phyloP scores from a whole-genome alignment of 345 rosid species.

The Clausena lansium region DNA sequence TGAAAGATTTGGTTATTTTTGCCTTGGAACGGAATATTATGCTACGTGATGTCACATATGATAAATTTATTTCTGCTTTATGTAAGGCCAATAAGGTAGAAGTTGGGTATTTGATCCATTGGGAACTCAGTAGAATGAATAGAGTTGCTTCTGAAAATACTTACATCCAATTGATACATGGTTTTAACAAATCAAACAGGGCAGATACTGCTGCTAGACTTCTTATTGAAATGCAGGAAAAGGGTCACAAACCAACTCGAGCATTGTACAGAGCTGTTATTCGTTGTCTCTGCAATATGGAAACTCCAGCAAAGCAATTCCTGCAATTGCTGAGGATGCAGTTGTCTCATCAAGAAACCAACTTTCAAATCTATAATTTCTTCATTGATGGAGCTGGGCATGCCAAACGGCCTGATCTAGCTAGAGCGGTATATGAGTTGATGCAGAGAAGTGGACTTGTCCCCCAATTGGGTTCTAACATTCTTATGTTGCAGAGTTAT shows the following conservation, averaged over 20 bases:
- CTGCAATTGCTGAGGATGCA: constrained; percentile 51
- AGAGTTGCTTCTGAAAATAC: constrained; percentile 20
- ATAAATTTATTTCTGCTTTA: constrained; percentile 55
- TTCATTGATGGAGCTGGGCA: constrained; percentile 80
- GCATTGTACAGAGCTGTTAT: constrained; percentile 52
- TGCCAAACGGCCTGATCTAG: constrained; percentile 64
- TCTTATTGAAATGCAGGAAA: constrained; percentile 72
- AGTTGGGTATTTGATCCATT: constrained; percentile 56
- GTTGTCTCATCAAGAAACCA: constrained; percentile 39
- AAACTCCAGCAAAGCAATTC: constrained; percentile 40
- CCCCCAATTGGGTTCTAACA: constrained; percentile 40
- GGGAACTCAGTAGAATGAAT: constrained; percentile 39
- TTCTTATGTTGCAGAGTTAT: constrained; percentile 62
- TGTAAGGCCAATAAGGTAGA: constrained; percentile 55
- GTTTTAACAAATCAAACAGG: constrained; percentile 43
- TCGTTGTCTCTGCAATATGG: constrained; percentile 42
- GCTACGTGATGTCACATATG: constrained; percentile 36
- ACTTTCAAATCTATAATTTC: constrained; percentile 35
- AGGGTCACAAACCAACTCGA: constrained; percentile 43
- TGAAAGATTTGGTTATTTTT: constrained; percentile 50
- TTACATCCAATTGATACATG: constrained; percentile 50
- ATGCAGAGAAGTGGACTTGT: constrained; percentile 50
- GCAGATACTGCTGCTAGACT: constrained; percentile 65
- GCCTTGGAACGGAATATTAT: constrained; percentile 42
- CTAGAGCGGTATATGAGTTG: constrained; percentile 60